These are phyloP conservation scores for Exophiala sp. DNA, from an alignment of 2,329 filamentous ascomycete species.

Conservation along the genomic window DNA sequence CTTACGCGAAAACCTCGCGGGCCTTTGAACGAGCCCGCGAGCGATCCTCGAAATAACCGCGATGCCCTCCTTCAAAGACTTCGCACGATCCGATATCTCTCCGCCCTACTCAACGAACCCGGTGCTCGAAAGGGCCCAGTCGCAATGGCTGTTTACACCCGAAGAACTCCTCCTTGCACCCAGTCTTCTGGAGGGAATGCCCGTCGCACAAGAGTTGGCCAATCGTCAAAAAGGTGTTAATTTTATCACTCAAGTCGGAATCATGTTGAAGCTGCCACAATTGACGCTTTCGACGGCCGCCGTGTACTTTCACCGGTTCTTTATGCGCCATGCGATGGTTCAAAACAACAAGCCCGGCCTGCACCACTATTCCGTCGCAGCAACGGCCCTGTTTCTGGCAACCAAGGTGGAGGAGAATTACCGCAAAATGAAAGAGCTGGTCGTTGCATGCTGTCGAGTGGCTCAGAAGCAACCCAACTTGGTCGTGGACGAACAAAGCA, in stretches of 20 bases:
- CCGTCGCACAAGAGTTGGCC: conserved; percentile 68
- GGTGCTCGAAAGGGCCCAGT: conserved; percentile 45
- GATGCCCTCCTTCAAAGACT: conserved; percentile 21
- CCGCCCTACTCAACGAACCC: conserved; percentile 15
- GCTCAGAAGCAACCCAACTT: conserved; percentile 90
- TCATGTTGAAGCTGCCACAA: conserved; percentile 85
- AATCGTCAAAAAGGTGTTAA: conserved; percentile 87
- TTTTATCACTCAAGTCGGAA: conserved; percentile 91
- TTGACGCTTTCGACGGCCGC: conserved; percentile 86
- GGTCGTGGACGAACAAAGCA: conserved; percentile 90
- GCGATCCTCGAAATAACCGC: conserved; percentile 2
- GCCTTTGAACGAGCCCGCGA: not conserved
- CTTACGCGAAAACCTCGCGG: not conserved
- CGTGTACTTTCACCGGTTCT: conserved; percentile 92
- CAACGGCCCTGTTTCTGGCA: conserved; percentile 84
- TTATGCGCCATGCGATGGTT: conserved; percentile 81
- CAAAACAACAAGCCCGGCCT: conserved; percentile 63
- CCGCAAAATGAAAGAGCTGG: conserved; percentile 89
- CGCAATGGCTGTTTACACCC: conserved; percentile 84
- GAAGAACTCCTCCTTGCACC: conserved; percentile 78
- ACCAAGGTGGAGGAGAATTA: conserved; percentile 98
- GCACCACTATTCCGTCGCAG: conserved; percentile 90
- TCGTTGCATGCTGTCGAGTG: conserved; percentile 87
- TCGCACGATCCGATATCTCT: conserved; percentile 10
- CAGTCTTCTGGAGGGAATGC: conserved; percentile 75